Percentiles rank a stretch among this genome's conserved stretches.
phyloP scores from a whole-genome alignment of 768 basidiomycete genomes.

The Brasilioporus rufonigricans region DNA sequence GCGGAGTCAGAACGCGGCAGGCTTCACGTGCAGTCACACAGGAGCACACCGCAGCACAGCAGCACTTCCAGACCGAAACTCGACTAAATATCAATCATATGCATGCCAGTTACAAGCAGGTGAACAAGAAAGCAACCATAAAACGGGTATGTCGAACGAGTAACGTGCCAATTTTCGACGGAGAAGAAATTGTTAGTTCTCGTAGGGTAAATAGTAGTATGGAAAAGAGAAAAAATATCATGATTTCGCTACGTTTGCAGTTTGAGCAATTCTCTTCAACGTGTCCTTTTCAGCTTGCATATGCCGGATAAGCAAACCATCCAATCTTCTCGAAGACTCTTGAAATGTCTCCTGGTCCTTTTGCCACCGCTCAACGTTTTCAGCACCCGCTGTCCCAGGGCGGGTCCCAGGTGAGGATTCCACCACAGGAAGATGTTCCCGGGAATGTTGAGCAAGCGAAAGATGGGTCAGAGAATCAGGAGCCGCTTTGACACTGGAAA shows the following conservation, averaged over 20 bases:
- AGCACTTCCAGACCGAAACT: not conserved
- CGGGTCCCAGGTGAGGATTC: slow-evolving; percentile 11
- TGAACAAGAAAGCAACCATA: slow-evolving; percentile 17
- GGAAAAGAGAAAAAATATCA: slow-evolving; percentile 11
- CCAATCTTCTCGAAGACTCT: slow-evolving; percentile 63
- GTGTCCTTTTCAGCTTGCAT: slow-evolving; percentile 82
- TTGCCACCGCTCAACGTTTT: slow-evolving; percentile 29
- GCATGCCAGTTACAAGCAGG: slow-evolving; percentile 27
- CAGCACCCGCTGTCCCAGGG: slow-evolving; percentile 16
- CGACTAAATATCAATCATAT: slow-evolving; percentile 23
- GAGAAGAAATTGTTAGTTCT: slow-evolving; percentile 3
- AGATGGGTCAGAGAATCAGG: slow-evolving; percentile 32
- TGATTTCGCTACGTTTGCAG: slow-evolving; percentile 34
- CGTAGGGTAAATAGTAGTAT: slow-evolving; percentile 14
- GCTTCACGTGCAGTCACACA: slow-evolving; percentile 27
- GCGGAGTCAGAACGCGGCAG: slow-evolving; percentile 35
- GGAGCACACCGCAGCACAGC: not conserved
- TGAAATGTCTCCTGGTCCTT: slow-evolving; percentile 37
- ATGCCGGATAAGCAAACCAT: slow-evolving; percentile 79
- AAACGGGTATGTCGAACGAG: slow-evolving; percentile 27
- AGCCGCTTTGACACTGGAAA: slow-evolving; percentile 42
- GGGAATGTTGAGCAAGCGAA: slow-evolving; percentile 39
- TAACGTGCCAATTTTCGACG: slow-evolving; percentile 12
- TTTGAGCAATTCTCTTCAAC: slow-evolving; percentile 69
- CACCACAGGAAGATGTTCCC: slow-evolving; percentile 35